Evolutionary conservation across 2,329 filamentous ascomycete genomes (phyloP), one percentile per base, ranked within the genome.

Genomic region (Teratosphaeria zuluensis): DNA sequence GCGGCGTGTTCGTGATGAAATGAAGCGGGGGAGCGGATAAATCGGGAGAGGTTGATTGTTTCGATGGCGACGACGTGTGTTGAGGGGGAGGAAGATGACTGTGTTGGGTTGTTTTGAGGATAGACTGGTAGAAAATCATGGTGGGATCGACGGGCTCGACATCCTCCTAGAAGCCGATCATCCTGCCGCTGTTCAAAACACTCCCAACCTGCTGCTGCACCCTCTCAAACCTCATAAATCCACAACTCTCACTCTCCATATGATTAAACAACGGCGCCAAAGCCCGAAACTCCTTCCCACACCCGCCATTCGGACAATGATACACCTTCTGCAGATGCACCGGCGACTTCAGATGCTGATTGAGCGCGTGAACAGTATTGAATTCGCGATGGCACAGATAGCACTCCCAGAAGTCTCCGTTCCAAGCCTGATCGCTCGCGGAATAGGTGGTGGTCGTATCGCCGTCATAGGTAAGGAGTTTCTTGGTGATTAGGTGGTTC

Each of bases 341-440:
- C 0, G 78, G 73, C 0, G 83, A 86, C 46, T 75, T 76, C 1
- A 86, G 67, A 63, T 87, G 83, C 56, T 77, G 72, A 54, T 81
- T 80, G 2, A 86, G 73, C 0, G 65, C 64, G 0, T 51, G 12
- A 0, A 74, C 56, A 0, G 54, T 58, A 0, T 30, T 56, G 61
- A 83, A 86, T 0, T 65, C 31, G 9, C 70, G 69, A 24, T 77
- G 69, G 64, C 84, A 87, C 3, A 86, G 60, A 59, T 80, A 80
- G 70, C 82, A 85, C 63, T 80, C 75, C 67, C 73, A 84, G 0
- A 14, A 62, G 1, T 30, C 0, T 0, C 77, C 76, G 56, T 84
- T 83, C 67, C 72, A 82, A 0, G 79, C 69, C 1, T 58, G 61
- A 0, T 63, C 35, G 0, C 73, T 81, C 1, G 77, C 79, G 7